Evolutionary conservation across 75 land plant species (phyloP).

Genomic region (Adiantum capillusveneris): DNA sequence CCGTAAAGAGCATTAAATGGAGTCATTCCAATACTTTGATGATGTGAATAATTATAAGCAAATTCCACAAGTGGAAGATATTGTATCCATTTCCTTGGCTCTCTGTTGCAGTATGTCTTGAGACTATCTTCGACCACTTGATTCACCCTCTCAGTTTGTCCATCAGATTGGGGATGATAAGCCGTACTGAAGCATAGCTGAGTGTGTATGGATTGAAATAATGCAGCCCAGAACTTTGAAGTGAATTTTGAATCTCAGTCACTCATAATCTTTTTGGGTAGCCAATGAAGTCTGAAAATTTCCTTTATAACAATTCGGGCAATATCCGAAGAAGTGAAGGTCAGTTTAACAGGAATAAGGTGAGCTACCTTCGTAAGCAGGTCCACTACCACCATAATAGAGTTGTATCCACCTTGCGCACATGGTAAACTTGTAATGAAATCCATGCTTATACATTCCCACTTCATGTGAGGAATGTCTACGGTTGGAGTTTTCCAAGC

Average conservation of each 20-base stretch:
- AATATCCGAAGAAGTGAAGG: constrained; percentile 4
- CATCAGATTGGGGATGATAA: too few relatives aligned
- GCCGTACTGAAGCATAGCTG: too few relatives aligned
- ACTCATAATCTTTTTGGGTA: too few relatives aligned
- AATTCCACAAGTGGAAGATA: constrained; percentile 4
- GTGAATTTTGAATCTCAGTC: constrained; percentile 21
- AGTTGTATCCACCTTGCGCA: neutral
- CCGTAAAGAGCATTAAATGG: constrained; percentile 19
- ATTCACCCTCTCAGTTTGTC: constrained; percentile 3
- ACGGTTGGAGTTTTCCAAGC: too few relatives aligned
- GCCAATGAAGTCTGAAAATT: too few relatives aligned
- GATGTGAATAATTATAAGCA: too few relatives aligned
- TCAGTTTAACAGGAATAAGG: constrained; percentile 12
- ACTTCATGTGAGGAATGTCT: neutral
- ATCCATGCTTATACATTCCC: too few relatives aligned
- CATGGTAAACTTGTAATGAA: constrained; percentile 12
- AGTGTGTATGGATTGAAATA: neutral
- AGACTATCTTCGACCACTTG: constrained; percentile 21
- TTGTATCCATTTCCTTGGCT: constrained; percentile 1
- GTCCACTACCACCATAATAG: constrained; percentile 43
- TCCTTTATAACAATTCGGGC: too few relatives aligned
- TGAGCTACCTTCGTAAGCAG: constrained; percentile 29
- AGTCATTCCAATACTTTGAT: too few relatives aligned
- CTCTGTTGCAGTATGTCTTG: neutral
- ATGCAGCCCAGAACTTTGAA: constrained; percentile 17